A percentile compares a stretch with the other conserved stretches of the same genome.
phyloP scores from a whole-genome alignment of 2,329 filamentous ascomycete genomes.

The Sporothrix pallida region DNA sequence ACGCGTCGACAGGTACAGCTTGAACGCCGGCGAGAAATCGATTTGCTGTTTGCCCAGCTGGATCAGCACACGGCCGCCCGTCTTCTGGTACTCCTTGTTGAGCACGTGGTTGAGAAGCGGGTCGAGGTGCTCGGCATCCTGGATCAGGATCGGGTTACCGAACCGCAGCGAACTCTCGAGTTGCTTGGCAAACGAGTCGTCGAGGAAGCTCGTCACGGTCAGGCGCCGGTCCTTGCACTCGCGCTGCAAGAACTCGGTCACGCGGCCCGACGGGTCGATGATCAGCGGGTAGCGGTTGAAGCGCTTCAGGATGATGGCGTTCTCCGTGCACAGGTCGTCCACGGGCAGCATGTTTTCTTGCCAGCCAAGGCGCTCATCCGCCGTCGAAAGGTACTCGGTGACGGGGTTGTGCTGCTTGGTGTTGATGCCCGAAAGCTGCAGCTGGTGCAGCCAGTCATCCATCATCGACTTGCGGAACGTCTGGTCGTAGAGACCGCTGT shows the following conservation, averaged over 20 bases:
- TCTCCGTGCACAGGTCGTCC: slow-evolving; percentile 97
- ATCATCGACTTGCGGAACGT: slow-evolving; percentile 97
- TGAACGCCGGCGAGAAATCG: slow-evolving; percentile 97
- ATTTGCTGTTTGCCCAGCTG: slow-evolving; percentile 99
- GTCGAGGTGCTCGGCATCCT: slow-evolving; percentile 96
- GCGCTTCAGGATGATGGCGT: slow-evolving; percentile 94
- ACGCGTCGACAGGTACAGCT: slow-evolving; percentile 89
- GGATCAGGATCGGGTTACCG: slow-evolving; percentile 97
- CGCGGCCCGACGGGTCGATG: slow-evolving; percentile 94
- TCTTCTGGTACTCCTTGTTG: slow-evolving; percentile 99
- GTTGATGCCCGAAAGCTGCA: slow-evolving; percentile 88
- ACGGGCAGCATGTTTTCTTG: slow-evolving; percentile 92
- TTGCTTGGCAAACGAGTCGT: slow-evolving; percentile 97
- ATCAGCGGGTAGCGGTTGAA: slow-evolving; percentile 99
- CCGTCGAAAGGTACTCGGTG: slow-evolving; percentile 94
- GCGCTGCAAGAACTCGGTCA: slow-evolving; percentile 92
- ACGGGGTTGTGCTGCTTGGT: slow-evolving; percentile 94
- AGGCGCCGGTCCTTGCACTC: slow-evolving; percentile 85
- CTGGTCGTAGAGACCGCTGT: slow-evolving; percentile 96
- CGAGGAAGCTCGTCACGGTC: slow-evolving; percentile 96
- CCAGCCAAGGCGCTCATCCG: slow-evolving; percentile 93
- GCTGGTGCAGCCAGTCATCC: slow-evolving; percentile 95
- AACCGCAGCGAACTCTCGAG: slow-evolving; percentile 96
- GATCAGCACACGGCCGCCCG: slow-evolving; percentile 94
- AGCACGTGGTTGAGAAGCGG: slow-evolving; percentile 97